Evolutionary conservation across 441 rosid species (phyloP), one percentile per base, ranked within the genome.

Genomic region (Hura crepitans): DNA sequence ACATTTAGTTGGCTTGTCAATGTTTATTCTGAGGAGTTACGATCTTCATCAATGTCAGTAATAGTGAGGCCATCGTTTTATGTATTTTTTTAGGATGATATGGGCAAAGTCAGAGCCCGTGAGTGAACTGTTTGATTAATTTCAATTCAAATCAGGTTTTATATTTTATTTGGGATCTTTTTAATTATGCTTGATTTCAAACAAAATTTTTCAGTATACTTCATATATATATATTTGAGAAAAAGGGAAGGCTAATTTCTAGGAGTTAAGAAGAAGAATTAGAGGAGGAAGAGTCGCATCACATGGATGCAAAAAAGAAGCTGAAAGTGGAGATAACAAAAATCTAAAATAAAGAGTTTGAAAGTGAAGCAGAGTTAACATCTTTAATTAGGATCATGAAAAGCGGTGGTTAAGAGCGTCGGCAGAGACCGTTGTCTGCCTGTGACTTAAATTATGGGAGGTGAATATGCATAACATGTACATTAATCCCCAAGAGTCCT

Each of bases 401-500:
- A 82, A 85, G 81, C 35, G 73, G 74, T 63, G 81, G 81, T 63
- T 78, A 80, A 78, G 86, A 81, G 83, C 82, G 77, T 71, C 7
- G 39, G 39, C n/a, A n/a, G n/a, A n/a, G n/a, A n/a, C n/a, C n/a
- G n/a, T n/a, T 75, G 70, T 1, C 47, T 64, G 64, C 82, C 73
- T 82, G 89, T 85, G 89, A 85, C 81, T 80, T 85, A 20, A 85
- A 83, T 83, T 61, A 28, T 50, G 43, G 31, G 77, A 75, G 82
- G 81, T 70, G 83, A 51, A 15, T 7, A 67, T 20, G 23, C 18
- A 58, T 68, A 79, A 70, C 64, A 66, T 59, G 30, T 47, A 50
- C 75, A 70, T 79, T 70, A 68, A 62, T 73, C 78, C 78, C 15
- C 76, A 60, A 80, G 82, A 83, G 77, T 79, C 81, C 81, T 66